phyloP scores from a whole-genome alignment of 192 early-diverging fungal genomes.

The Umbelopsis sp. region DNA sequence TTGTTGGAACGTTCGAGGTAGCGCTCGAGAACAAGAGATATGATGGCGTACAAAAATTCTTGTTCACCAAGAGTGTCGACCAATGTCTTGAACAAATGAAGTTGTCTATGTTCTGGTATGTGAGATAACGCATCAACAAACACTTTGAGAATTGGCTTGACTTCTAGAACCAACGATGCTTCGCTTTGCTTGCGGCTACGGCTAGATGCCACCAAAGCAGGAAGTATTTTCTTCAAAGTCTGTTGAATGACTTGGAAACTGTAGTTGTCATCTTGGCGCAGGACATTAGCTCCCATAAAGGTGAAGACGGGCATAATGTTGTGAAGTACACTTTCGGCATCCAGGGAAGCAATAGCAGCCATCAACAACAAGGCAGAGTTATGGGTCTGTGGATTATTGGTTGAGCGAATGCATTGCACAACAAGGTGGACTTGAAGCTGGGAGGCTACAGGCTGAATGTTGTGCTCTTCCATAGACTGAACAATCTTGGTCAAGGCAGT shows the following conservation, averaged over 20 bases:
- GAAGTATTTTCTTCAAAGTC: slow-evolving; percentile 85
- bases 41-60: slow-evolving; percentile 72
- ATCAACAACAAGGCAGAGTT: slow-evolving; percentile 86
- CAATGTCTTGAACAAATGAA: slow-evolving; percentile 83
- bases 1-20: slow-evolving; percentile 55
- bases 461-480: slow-evolving; percentile 38
- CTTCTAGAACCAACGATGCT: slow-evolving; percentile 44
- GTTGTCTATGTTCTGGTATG: slow-evolving; percentile 91
- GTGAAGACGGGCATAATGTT: slow-evolving; percentile 98
- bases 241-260: slow-evolving; percentile 93
- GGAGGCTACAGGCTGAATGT: slow-evolving; percentile 57
- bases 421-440: slow-evolving; percentile 82
- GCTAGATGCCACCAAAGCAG: slow-evolving; percentile 67
- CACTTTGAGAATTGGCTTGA: slow-evolving; percentile 80
- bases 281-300: slow-evolving; percentile 94
- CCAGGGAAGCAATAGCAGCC: slow-evolving; percentile 79
- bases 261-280: slow-evolving; percentile 97
- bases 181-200: slow-evolving; percentile 34
- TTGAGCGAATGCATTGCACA: slow-evolving; percentile 85
- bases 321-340: slow-evolving; percentile 83
- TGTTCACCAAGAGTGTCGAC: slow-evolving; percentile 78
- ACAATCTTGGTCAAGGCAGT: slow-evolving; percentile 62
- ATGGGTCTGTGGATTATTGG: slow-evolving; percentile 94
- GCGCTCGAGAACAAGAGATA: slow-evolving; percentile 75
- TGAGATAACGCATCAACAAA: slow-evolving; percentile 92